Evolutionary conservation across 768 basidiomycete species (phyloP).

Genomic region (Fomitopsis serialis): DNA sequence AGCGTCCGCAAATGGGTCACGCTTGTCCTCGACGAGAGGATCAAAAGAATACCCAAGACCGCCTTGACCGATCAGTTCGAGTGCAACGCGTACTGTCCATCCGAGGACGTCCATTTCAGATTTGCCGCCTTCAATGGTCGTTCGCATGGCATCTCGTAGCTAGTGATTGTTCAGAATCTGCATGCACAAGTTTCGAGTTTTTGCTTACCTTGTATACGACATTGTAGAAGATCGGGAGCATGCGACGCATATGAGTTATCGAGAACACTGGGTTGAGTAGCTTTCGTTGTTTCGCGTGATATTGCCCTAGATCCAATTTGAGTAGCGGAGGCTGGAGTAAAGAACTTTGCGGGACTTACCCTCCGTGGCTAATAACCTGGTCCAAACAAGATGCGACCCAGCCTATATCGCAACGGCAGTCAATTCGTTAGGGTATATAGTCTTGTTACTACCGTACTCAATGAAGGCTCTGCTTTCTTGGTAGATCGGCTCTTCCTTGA

Average conservation of each 20-base stretch:
- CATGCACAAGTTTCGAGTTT: too few relatives aligned
- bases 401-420: too few relatives aligned
- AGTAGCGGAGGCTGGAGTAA: slow-evolving; percentile 4
- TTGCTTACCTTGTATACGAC: slow-evolving; percentile 4
- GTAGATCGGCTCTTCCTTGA: slow-evolving; percentile 44
- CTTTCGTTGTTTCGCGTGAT: slow-evolving; percentile 22
- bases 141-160: slow-evolving; percentile 9
- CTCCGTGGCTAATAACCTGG: too few relatives aligned
- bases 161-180: too few relatives aligned
- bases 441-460: too few relatives aligned
- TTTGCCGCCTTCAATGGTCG: not conserved
- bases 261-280: slow-evolving; percentile 17
- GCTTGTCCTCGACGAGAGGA: slow-evolving; percentile 26
- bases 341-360: not conserved
- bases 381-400: too few relatives aligned
- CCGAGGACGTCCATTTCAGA: slow-evolving; percentile 19
- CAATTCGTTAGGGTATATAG: too few relatives aligned
- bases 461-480: slow-evolving; percentile 43
- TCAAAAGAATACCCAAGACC: slow-evolving; percentile 39
- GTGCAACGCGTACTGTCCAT: slow-evolving; percentile 23
- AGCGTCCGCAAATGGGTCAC: slow-evolving; percentile 5
- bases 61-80: slow-evolving; percentile 40
- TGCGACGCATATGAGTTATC: slow-evolving; percentile 14
- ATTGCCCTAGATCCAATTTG: slow-evolving; percentile 12
- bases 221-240: slow-evolving; percentile 11